These are phyloP conservation scores for Blastocystis sp. DNA, from an alignment of 352 stramenopile species.

Conservation along the genomic window DNA sequence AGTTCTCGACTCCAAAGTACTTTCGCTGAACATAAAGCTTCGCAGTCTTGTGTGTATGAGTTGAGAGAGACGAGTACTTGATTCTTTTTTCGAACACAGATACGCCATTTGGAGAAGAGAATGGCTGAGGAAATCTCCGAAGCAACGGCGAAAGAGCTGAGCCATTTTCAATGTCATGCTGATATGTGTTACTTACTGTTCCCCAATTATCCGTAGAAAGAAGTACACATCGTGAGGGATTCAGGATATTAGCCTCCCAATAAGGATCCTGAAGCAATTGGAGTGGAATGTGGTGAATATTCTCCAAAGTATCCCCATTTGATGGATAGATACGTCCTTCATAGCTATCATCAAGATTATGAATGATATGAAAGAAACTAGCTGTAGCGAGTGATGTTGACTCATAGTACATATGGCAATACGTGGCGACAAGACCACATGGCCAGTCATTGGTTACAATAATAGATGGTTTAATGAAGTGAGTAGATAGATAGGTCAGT, in stretches of 20 bases:
- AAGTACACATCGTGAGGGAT: conserved; percentile 64
- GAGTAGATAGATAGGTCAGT: conserved; percentile 7
- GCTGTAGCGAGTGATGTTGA: not conserved
- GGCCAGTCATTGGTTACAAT: conserved; percentile 65
- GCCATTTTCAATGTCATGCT: conserved; percentile 47
- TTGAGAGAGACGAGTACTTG: conserved; percentile 4
- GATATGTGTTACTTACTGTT: conserved; percentile 63
- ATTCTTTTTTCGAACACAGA: conserved; percentile 42
- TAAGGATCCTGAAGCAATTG: conserved; percentile 63
- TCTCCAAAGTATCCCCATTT: conserved; percentile 17
- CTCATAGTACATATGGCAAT: conserved; percentile 55
- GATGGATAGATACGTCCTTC: conserved; percentile 64
- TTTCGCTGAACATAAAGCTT: conserved; percentile 64
- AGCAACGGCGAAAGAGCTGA: conserved; percentile 62
- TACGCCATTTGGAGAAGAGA: conserved; percentile 64
- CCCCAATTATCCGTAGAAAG: conserved; percentile 64
- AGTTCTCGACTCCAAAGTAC: conserved; percentile 63
- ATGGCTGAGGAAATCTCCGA: conserved; percentile 61
- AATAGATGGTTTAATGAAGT: conserved; percentile 5
- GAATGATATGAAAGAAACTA: conserved; percentile 64
- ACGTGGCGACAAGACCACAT: conserved; percentile 61
- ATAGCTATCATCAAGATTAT: conserved; percentile 65
- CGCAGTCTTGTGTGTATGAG: conserved; percentile 58
- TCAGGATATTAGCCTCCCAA: conserved; percentile 63
- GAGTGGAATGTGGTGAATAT: conserved; percentile 51